A percentile compares a stretch with the other conserved stretches of the same genome.
phyloP scores from a whole-genome alignment of 140 eudicot genomes.

The Cichorium intybus region DNA sequence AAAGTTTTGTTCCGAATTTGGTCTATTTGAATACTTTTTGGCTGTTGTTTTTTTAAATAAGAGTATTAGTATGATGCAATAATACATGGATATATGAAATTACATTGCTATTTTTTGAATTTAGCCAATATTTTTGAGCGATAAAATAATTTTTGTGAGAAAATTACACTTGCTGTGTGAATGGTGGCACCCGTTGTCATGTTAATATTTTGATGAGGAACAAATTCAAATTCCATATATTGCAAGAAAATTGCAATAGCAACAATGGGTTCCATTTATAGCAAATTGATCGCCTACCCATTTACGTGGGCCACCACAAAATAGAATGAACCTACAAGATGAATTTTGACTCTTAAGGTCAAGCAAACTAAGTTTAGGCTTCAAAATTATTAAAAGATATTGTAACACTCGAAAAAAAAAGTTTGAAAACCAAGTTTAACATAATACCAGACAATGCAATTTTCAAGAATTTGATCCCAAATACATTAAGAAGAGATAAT shows the following conservation, averaged over 20 bases:
- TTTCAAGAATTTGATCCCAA: neutral
- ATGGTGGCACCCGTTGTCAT: constrained; percentile 99
- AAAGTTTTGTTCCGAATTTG: too few relatives aligned
- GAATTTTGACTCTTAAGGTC: constrained; percentile 2
- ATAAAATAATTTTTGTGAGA: constrained; percentile 1
- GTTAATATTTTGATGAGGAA: constrained; percentile 81
- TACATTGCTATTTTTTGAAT: too few relatives aligned
- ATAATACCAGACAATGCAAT: neutral
- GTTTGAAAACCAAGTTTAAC: neutral
- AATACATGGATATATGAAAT: too few relatives aligned
- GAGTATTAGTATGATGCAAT: too few relatives aligned
- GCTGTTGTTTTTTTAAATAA: too few relatives aligned
- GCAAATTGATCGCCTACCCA: constrained; percentile 99
- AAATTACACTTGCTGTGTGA: constrained; percentile 88
- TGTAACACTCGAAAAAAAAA: neutral
- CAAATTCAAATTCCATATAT: constrained; percentile 71
- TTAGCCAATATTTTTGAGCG: too few relatives aligned
- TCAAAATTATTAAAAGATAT: neutral
- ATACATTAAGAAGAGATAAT: neutral
- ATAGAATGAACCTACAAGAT: constrained; percentile 70
- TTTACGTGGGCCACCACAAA: constrained; percentile 97
- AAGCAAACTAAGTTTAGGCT: constrained; percentile 7
- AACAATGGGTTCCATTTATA: constrained; percentile 84
- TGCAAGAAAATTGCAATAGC: constrained; percentile 80
- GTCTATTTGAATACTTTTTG: too few relatives aligned